A percentile compares a stretch with the other conserved stretches of the same genome.
Conservation (phyloP, 169 alveolate genomes). For the Eimeria tenella region DNA sequence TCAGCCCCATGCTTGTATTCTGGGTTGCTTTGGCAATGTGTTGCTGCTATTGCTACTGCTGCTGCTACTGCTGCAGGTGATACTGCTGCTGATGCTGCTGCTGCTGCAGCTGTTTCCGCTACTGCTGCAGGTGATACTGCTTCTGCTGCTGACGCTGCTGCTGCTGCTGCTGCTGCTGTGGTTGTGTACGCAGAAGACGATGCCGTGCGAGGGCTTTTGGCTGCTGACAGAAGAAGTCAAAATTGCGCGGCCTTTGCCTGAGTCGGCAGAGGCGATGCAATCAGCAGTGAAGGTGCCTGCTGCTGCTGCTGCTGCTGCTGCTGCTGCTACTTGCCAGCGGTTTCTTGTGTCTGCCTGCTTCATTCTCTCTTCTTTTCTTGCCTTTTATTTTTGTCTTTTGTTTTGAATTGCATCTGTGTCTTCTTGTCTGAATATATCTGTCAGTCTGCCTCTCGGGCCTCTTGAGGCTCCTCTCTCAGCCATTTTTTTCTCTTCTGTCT, state of each 20-base stretch:
- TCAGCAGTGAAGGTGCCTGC: background rate
- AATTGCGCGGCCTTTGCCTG: background rate
- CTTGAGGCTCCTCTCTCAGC: too few species aligned
- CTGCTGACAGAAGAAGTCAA: constrained; percentile 21
- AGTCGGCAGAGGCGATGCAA: constrained; percentile 27
- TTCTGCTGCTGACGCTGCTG: constrained; percentile 14
- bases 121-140: background rate
- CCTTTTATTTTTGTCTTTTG: background rate
- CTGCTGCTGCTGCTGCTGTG: constrained; percentile 11
- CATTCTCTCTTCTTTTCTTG: background rate
- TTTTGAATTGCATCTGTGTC: too few species aligned
- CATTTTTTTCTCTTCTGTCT: too few species aligned
- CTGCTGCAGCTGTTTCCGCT: background rate
- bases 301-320: too few species aligned
- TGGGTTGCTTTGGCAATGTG: background rate
- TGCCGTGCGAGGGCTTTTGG: constrained; percentile 7
- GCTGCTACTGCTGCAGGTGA: background rate
- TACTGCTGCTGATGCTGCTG: background rate
- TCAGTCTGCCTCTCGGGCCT: too few species aligned
- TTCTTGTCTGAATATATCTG: too few species aligned
- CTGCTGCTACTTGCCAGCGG: background rate
- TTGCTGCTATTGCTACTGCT: background rate
- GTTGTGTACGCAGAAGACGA: background rate
- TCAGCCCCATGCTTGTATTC: background rate
- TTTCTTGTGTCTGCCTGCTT: background rate